A percentile compares a stretch with the other conserved stretches of the same genome.
Conservation (phyloP, 768 basidiomycete species). For the Calocybe cyanea region DNA sequence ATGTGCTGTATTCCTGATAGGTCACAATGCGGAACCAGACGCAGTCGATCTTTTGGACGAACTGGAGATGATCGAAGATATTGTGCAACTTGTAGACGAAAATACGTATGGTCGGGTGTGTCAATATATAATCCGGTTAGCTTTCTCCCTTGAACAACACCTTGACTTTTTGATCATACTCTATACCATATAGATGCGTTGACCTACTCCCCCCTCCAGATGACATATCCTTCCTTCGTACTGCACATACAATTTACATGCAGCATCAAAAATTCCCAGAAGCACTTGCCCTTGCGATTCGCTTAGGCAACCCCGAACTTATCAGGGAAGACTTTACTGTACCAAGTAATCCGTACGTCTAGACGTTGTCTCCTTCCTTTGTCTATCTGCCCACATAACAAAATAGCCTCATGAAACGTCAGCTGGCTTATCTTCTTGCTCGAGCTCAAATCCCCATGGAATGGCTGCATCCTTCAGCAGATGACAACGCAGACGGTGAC, state of each 20-base stretch:
- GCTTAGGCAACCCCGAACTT: slow-evolving; percentile 74
- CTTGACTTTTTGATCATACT: not conserved
- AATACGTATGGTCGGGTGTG: slow-evolving; percentile 90
- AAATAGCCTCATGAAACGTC: slow-evolving; percentile 81
- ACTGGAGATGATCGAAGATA: slow-evolving; percentile 81
- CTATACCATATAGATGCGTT: slow-evolving; percentile 57
- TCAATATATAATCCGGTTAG: slow-evolving; percentile 91
- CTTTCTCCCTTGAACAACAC: slow-evolving; percentile 5
- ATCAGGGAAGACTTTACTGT: slow-evolving; percentile 86
- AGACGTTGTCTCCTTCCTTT: not conserved
- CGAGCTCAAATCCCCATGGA: slow-evolving; percentile 88
- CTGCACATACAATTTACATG: slow-evolving; percentile 87
- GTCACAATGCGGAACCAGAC: slow-evolving; percentile 96
- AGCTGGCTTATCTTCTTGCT: slow-evolving; percentile 91
- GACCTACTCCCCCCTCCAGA: slow-evolving; percentile 90
- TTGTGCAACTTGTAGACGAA: slow-evolving; percentile 75
- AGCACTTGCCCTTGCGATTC: slow-evolving; percentile 81
- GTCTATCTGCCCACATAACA: slow-evolving; percentile 1
- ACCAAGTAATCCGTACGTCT: slow-evolving; percentile 79
- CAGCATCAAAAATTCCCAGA: slow-evolving; percentile 87
- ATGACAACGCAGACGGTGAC: slow-evolving; percentile 49
- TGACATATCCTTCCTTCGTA: slow-evolving; percentile 82
- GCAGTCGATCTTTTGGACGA: slow-evolving; percentile 95
- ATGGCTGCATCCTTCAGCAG: slow-evolving; percentile 68
- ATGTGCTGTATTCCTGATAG: slow-evolving; percentile 85